phyloP scores from a whole-genome alignment of 345 rosid genomes.

The Pseudoturritis turrita region DNA sequence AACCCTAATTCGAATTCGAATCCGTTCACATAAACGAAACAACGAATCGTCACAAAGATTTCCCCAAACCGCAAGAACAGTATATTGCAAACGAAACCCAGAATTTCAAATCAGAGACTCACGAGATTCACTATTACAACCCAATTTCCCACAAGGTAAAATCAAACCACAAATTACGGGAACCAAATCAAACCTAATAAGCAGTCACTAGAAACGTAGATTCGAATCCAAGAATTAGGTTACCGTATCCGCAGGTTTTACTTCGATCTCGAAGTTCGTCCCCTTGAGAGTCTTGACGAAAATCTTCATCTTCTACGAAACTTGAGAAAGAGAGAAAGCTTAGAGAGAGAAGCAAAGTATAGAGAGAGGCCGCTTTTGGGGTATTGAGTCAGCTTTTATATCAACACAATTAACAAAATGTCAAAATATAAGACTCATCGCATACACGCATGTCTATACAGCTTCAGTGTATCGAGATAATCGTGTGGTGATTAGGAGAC shows the following conservation, averaged over 20 bases:
- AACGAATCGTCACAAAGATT: background rate
- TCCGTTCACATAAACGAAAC: background rate
- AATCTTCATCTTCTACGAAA: slow-evolving; percentile 56
- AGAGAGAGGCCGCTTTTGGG: slow-evolving; percentile 24
- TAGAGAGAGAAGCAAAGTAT: slow-evolving; percentile 30
- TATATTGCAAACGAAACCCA: background rate
- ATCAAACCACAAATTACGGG: background rate
- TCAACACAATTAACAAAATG: background rate
- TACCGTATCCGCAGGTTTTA: slow-evolving; percentile 57
- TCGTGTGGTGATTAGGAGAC: background rate
- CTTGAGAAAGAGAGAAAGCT: slow-evolving; percentile 14
- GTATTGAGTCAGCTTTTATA: slow-evolving; percentile 21
- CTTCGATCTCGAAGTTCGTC: slow-evolving; percentile 64
- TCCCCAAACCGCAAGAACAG: background rate
- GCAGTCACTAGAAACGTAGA: background rate
- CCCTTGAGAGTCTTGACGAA: slow-evolving; percentile 75
- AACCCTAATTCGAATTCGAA: slow-evolving; percentile 30
- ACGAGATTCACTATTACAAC: slow-evolving; percentile 2
- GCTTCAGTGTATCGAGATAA: background rate
- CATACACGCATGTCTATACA: background rate
- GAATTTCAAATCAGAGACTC: slow-evolving; percentile 16
- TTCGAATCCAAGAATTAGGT: background rate
- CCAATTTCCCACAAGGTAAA: background rate
- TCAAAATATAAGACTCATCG: background rate
- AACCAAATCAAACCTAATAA: slow-evolving; percentile 20